A percentile compares a stretch with the other conserved stretches of the same genome.
phyloP scores from a whole-genome alignment of 768 basidiomycete species.

The Piloderma croceum region DNA sequence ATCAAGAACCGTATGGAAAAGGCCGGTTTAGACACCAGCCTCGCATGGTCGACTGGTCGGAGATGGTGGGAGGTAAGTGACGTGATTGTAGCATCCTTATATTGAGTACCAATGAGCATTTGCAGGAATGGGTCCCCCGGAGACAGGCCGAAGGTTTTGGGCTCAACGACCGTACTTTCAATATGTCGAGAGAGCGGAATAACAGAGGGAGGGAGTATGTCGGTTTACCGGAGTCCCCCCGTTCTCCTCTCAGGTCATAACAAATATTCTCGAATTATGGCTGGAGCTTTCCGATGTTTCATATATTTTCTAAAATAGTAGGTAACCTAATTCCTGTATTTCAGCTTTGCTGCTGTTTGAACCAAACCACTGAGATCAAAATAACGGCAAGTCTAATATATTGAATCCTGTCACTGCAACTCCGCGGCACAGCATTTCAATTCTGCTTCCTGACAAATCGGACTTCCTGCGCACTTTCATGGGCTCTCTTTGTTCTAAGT shows the following conservation, averaged over 20 bases:
- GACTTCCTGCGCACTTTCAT: conserved; percentile 13
- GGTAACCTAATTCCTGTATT: no score
- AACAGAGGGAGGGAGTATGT: conserved; percentile 41
- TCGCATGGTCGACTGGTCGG: conserved; percentile 57
- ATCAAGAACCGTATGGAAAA: conserved; percentile 79
- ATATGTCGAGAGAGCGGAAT: conserved; percentile 22
- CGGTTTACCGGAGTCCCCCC: no score
- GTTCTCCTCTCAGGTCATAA: no score
- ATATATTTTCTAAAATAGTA: no score
- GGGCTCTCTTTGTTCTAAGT: conserved; percentile 33
- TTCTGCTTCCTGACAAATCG: not conserved
- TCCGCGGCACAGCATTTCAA: not conserved
- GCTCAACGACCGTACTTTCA: conserved; percentile 30
- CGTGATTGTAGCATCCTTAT: not conserved
- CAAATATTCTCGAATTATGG: no score
- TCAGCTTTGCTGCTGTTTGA: no score
- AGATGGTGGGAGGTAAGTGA: conserved; percentile 76
- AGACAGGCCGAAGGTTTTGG: conserved; percentile 50
- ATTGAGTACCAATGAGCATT: not conserved
- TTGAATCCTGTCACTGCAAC: no score
- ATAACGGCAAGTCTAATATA: no score
- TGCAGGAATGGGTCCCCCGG: conserved; percentile 52
- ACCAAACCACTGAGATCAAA: no score
- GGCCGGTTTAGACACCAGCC: conserved; percentile 61
- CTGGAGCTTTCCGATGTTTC: no score